A percentile compares a stretch with the other conserved stretches of the same genome.
Evolutionary conservation across 2,329 filamentous ascomycete species (phyloP).

Genomic region (Curvularia sp.): DNA sequence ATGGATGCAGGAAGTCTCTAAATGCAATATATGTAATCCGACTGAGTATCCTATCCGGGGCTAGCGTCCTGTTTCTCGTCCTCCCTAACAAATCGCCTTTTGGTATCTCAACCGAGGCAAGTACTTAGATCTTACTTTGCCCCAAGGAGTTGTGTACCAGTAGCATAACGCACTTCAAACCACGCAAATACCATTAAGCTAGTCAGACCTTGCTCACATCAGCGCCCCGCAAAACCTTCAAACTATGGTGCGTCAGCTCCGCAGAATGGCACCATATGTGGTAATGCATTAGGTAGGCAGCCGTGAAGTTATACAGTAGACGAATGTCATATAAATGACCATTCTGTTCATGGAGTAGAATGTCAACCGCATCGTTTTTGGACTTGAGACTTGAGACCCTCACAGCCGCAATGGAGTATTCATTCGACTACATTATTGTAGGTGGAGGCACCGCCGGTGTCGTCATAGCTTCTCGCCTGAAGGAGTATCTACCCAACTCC

Average conservation of each 20-base stretch:
- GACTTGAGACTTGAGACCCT: background rate
- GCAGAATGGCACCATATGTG: background rate
- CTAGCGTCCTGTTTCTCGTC: background rate
- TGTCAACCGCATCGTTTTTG: background rate
- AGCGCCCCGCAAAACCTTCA: background rate
- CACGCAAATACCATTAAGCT: background rate
- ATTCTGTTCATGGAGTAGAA: background rate
- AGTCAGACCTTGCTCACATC: background rate
- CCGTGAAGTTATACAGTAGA: too few species aligned
- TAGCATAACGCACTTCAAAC: background rate
- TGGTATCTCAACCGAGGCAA: background rate
- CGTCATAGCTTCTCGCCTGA: conserved; percentile 30
- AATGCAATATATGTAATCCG: background rate
- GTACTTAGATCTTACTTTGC: background rate
- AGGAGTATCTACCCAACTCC: conserved; percentile 12
- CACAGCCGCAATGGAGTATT: background rate
- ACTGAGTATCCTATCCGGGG: background rate
- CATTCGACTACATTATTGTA: conserved; percentile 32
- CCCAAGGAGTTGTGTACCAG: background rate
- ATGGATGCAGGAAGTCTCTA: background rate
- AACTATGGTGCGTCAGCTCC: background rate
- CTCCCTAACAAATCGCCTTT: background rate
- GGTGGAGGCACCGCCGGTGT: conserved; percentile 38
- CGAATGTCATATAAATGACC: background rate
- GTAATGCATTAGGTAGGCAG: background rate